Evolutionary conservation across 352 stramenopile genomes (phyloP), one percentile per base, ranked within the genome.

Genomic region (Elongisporangium senticosum): DNA sequence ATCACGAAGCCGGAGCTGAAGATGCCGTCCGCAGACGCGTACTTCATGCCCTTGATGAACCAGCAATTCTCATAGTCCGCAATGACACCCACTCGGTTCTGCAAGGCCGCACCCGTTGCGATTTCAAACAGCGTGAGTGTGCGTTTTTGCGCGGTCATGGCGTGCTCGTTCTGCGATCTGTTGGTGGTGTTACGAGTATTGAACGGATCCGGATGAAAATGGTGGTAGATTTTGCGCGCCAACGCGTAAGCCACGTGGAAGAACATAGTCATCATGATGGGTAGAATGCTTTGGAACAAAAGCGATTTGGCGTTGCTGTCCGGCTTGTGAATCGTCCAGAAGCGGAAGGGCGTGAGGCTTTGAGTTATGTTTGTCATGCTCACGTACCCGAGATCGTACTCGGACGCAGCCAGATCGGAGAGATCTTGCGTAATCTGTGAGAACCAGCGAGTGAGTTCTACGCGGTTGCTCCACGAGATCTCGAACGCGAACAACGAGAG

Each of bases 1-100:
- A 76, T 69, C n/a, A 79, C 61, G 55, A 75, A 82, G 19, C 71
- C 67, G 28, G 56, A 65, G 51, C 56, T 69, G 65, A 67, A 73
- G 55, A 69, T 67, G 49, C 62, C 57, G 23, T 69, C 68, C 4
- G 69, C 66, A 6, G 69, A 73, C 19, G 66, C 69, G 51, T 68
- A 77, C 57, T 62, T 64, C 21, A 77, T 51, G 22, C 69, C 66
- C 49, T 71, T 68, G 56, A 74, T 64, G 63, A 67, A 50, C 11
- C 58, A 39, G 23, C 69, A 75, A 43, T 75, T 75, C 21, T 75
- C 61, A 21, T 72, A 75, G 15, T 55, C 49, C 0, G 64, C 57
- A 20, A 75, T 58, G 2, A 75, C 40, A 1, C 68, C 64, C 43
- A 61, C 69, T 13, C 64, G 68, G 49, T 63, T 61, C 40, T 61